Base-by-base conservation (phyloP, 2,329 filamentous ascomycete genomes). In the Hirsutella rhossiliensis region DNA sequence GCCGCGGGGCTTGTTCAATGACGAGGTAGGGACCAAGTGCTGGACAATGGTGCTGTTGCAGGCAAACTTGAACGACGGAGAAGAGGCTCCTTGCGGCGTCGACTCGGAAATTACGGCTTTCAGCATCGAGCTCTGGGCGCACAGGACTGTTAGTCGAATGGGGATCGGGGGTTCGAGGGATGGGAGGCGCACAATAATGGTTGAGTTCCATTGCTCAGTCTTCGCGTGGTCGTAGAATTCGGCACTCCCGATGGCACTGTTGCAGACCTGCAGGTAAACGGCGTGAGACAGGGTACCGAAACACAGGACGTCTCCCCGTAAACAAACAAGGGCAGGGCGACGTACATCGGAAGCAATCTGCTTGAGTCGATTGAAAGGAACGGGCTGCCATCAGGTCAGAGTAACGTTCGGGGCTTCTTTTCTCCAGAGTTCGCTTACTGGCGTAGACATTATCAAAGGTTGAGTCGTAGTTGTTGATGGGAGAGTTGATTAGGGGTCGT, bases 21-120 rank as follows among this genome's bases (percentile, higher is more conserved):
- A 69, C 28, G 78, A 76, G 12, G 78, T 82, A 44, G 82, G 77
- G 18, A 83, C 78, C 30, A 90, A 73, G 69, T 97, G 90, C 71
- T 98, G 90, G 54, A 97, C 94, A 60, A 97, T 96, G 52, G 90
- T 97, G 72, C 87, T 94, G 75, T 95, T 97, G 68, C 94, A 88
- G 54, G 88, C 87, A 68, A 90, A 97, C 67, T 97, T 97, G 78
- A 82, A 95, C 15, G 71, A 65, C 5, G 85, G 82, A 23, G 76
- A 69, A 27, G 71, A 65, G 48, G 71, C 68, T 48, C 72, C 66
- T 40, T 72, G 62, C 17, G 77, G 73, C 17, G 76, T 78, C 42
- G 82, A 80, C 61, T 89, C 84, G 52, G 82, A 80, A 64, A 90
- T 87, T 52, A 90, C 73, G 43, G 80, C 74, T 59, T 84, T 80